phyloP scores from a whole-genome alignment of 495 filamentous ascomycete species.

The Aspergillus wentii region DNA sequence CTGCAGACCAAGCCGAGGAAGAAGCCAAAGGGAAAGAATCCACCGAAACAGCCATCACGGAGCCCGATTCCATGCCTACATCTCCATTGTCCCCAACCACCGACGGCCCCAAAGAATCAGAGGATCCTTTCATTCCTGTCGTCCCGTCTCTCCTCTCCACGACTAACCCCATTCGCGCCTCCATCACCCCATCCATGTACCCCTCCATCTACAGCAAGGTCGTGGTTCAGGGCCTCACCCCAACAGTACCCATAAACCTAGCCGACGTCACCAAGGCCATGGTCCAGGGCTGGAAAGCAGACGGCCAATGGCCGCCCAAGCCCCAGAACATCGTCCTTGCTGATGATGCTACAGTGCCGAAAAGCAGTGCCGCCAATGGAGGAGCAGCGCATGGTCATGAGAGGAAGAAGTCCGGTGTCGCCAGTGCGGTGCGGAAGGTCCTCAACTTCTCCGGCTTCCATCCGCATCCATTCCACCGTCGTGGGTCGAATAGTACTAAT shows the following conservation, averaged over 20 bases:
- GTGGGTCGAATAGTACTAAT: slow-evolving; percentile 23
- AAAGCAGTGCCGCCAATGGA: slow-evolving; percentile 1
- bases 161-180: slow-evolving; percentile 64
- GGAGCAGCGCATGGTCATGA: slow-evolving; percentile 12
- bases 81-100: slow-evolving; percentile 15
- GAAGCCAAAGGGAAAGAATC: slow-evolving; percentile 21
- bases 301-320: slow-evolving; percentile 91
- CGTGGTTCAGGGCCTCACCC: slow-evolving; percentile 68
- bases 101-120: slow-evolving; percentile 22
- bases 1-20: slow-evolving; percentile 8
- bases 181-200: slow-evolving; percentile 68
- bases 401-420: slow-evolving; percentile 33
- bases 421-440: slow-evolving; percentile 41
- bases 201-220: slow-evolving; percentile 84
- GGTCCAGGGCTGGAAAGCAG: slow-evolving; percentile 88
- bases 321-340: slow-evolving; percentile 30
- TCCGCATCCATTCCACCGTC: slow-evolving; percentile 38
- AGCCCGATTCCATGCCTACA: slow-evolving; percentile 15
- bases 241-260: slow-evolving; percentile 83
- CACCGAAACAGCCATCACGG: slow-evolving; percentile 28
- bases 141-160: slow-evolving; percentile 62
- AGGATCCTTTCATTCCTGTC: slow-evolving; percentile 50
- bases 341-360: slow-evolving; percentile 25
- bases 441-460: slow-evolving; percentile 32
- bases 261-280: slow-evolving; percentile 72